Percentiles rank a stretch among this genome's conserved stretches.
Conservation (phyloP, 1,139 yeast species). For the Candida freyschussii region DNA sequence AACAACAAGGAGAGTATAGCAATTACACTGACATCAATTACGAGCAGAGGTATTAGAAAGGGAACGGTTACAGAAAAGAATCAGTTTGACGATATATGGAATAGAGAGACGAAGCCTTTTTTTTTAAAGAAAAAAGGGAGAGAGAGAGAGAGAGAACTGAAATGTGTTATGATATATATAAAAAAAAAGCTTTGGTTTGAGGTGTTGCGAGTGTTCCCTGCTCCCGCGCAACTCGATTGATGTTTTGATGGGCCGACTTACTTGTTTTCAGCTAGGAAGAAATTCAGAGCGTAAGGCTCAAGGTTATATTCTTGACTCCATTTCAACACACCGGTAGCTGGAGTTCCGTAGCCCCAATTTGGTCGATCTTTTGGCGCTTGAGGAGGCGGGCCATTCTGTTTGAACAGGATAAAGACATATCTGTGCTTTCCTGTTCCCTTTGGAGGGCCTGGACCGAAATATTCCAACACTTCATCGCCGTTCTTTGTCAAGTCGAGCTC, state of each 20-base stretch:
- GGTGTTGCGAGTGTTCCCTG: too few species aligned
- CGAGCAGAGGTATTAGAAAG: conserved; percentile 14
- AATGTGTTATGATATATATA: too few species aligned
- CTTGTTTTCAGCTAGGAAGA: conserved; percentile 38
- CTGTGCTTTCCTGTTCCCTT: conserved; percentile 80
- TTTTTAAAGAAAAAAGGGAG: too few species aligned
- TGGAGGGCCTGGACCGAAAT: conserved; percentile 88
- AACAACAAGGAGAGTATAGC: conserved; percentile 5
- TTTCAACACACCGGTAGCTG: conserved; percentile 70
- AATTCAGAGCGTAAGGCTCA: conserved; percentile 74
- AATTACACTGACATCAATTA: conserved; percentile 16
- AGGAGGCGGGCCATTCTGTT: conserved; percentile 42
- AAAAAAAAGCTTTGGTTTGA: too few species aligned
- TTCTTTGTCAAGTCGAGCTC: conserved; percentile 18
- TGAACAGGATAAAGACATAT: conserved; percentile 70
- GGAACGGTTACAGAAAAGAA: background rate
- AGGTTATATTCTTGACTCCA: conserved; percentile 65
- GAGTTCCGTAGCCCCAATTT: conserved; percentile 81
- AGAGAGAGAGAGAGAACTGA: too few species aligned
- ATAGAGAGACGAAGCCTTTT: background rate
- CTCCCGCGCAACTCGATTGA: too few species aligned
- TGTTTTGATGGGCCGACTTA: background rate
- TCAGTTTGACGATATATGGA: background rate
- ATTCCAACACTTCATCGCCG: conserved; percentile 37
- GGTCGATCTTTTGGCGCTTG: conserved; percentile 48